Percentiles rank a stretch among this genome's conserved stretches.
phyloP scores from a whole-genome alignment of 129 eudicot genomes.

The Chrysanthemum lavandulifolium region DNA sequence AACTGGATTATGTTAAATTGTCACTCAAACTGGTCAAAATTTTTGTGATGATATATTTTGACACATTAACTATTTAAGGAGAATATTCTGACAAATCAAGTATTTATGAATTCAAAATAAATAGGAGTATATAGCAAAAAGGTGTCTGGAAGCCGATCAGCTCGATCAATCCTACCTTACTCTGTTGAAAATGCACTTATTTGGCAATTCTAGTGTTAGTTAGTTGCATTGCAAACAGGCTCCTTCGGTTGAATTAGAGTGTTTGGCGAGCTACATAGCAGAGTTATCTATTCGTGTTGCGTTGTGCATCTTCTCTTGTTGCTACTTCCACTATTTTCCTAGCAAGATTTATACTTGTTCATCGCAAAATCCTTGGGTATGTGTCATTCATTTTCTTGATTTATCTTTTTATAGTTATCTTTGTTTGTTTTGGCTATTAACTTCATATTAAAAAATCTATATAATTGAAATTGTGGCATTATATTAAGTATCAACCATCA shows the following conservation, averaged over 20 bases:
- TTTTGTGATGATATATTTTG: too few species aligned
- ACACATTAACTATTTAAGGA: too few species aligned
- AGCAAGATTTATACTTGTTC: slow-evolving; percentile 62
- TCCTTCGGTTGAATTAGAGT: slow-evolving; percentile 79
- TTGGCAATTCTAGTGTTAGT: too few species aligned
- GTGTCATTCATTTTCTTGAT: slow-evolving; percentile 1
- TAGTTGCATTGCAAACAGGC: slow-evolving; percentile 36
- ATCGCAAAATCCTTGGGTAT: slow-evolving; percentile 78
- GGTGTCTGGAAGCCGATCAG: too few species aligned
- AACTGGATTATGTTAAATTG: too few species aligned
- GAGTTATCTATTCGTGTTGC: slow-evolving; percentile 83
- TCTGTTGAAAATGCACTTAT: too few species aligned
- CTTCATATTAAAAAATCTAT: slow-evolving; percentile 6
- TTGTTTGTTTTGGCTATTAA: neutral
- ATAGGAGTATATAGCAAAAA: too few species aligned
- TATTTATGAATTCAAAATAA: too few species aligned
- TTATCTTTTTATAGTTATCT: neutral
- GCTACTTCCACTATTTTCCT: slow-evolving; percentile 88
- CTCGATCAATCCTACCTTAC: neutral
- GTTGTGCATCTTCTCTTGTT: slow-evolving; percentile 68
- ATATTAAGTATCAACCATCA: slow-evolving; percentile 67
- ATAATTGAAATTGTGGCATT: slow-evolving; percentile 72
- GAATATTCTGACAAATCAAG: too few species aligned
- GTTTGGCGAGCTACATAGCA: slow-evolving; percentile 76
- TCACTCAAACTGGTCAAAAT: too few species aligned